phyloP scores from a whole-genome alignment of 176 grass and related monocot genomes.

The Aegilops umbellulata region DNA sequence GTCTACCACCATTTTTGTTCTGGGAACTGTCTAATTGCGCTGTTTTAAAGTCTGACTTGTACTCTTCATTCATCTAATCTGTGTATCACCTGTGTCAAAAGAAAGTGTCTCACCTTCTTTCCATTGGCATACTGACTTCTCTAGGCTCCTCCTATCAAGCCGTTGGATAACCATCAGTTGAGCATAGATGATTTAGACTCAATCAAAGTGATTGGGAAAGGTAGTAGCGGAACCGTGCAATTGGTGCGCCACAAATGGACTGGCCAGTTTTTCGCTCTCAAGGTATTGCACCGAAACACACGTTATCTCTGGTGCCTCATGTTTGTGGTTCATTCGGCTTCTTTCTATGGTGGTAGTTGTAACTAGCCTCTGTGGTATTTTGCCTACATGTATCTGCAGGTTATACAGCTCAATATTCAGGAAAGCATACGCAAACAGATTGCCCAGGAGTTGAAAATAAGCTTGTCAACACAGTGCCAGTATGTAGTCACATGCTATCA shows the following conservation, averaged over 20 bases:
- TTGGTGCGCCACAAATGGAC: constrained; percentile 98
- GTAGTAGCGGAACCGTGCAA: constrained; percentile 83
- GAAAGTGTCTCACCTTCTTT: not conserved
- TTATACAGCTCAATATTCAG: constrained; percentile 91
- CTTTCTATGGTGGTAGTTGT: not conserved
- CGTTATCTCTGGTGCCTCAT: too few species aligned
- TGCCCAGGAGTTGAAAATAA: constrained; percentile 87
- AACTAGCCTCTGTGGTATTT: not conserved
- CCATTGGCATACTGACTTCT: not conserved
- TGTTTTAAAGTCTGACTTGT: too few species aligned
- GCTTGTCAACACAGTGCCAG: constrained; percentile 70
- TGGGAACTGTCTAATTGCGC: not conserved
- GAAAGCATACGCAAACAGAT: constrained; percentile 71
- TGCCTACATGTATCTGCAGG: constrained; percentile 41
- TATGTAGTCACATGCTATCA: constrained; percentile 74
- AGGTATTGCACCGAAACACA: constrained; percentile 47
- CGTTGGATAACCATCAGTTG: constrained; percentile 67
- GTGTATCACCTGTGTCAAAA: too few species aligned
- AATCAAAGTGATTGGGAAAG: constrained; percentile 93
- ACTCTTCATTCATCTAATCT: not conserved
- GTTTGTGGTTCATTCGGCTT: not conserved
- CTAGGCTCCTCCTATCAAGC: constrained; percentile 64
- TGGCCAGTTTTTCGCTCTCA: constrained; percentile 91
- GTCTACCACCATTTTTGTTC: too few species aligned
- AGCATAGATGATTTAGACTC: constrained; percentile 75